phyloP scores from a whole-genome alignment of 2,329 filamentous ascomycete genomes.

The Herpotrichia juniperi region DNA sequence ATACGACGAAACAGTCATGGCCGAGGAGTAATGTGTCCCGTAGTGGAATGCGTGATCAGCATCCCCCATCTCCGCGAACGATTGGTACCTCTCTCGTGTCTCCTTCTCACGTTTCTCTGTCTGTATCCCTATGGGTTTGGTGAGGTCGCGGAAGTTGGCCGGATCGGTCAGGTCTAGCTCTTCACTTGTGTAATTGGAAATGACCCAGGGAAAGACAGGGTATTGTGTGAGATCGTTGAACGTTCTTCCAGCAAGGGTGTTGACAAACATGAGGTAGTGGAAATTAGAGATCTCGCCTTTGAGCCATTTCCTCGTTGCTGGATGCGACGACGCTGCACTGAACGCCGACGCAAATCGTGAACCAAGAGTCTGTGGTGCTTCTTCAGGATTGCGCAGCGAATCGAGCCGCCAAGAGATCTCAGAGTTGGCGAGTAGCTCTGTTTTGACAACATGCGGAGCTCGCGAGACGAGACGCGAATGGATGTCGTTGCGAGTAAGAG shows the following conservation, averaged over 20 bases:
- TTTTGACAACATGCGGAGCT: constrained; percentile 78
- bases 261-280: constrained; percentile 97
- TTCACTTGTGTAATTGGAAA: constrained; percentile 94
- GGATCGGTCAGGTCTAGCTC: constrained; percentile 87
- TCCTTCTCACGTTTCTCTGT: constrained; percentile 75
- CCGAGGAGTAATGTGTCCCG: constrained; percentile 97
- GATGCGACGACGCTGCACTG: constrained; percentile 79
- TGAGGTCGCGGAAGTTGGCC: constrained; percentile 84
- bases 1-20: constrained; percentile 98
- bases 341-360: constrained; percentile 94
- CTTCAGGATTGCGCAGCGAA: constrained; percentile 72
- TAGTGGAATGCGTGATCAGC: constrained; percentile 85
- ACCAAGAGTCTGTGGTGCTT: constrained; percentile 71
- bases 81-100: constrained; percentile 83
- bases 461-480: constrained; percentile 77
- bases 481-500: constrained; percentile 76
- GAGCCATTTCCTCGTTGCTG: constrained; percentile 87
- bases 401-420: constrained; percentile 95
- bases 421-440: constrained; percentile 72
- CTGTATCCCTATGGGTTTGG: constrained; percentile 96
- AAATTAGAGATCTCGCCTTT: constrained; percentile 97
- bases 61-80: constrained; percentile 90
- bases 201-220: constrained; percentile 95
- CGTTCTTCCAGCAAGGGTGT: constrained; percentile 93
- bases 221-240: constrained; percentile 99